Conservation (phyloP, 208 protist genomes). For the Strigomonas culicis region DNA sequence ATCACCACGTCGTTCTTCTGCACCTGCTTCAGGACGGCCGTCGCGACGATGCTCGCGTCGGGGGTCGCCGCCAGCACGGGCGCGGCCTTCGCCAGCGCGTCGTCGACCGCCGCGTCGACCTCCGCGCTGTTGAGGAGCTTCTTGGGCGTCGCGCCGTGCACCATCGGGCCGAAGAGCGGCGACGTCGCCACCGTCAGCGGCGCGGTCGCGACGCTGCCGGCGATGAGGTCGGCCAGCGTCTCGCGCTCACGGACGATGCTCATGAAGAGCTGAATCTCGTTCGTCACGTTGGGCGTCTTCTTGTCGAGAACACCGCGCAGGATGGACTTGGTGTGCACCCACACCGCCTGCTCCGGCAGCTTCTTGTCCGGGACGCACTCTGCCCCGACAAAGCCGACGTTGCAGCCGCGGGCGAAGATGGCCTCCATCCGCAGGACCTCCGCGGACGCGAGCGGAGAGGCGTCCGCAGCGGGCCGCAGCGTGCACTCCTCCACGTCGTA, state of each 20-base stretch:
- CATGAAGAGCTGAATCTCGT: conserved; percentile 44
- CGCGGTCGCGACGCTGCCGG: conserved; percentile 7
- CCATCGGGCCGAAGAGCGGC: conserved; percentile 40
- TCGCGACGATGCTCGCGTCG: conserved; percentile 38
- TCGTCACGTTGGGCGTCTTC: conserved; percentile 10
- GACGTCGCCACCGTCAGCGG: conserved; percentile 44
- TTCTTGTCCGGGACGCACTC: conserved; percentile 26
- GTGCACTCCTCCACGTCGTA: conserved; percentile 61
- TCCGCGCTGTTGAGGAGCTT: conserved; percentile 23
- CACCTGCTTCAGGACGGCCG: conserved; percentile 47
- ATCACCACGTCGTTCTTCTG: conserved; percentile 38
- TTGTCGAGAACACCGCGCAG: conserved; percentile 20
- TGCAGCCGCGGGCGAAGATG: conserved; percentile 33
- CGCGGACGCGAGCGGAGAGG: conserved; percentile 21
- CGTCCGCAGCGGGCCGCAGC: conserved; percentile 9
- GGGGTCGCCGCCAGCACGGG: conserved; percentile 16
- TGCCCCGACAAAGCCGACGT: conserved; percentile 40
- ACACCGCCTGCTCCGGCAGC: conserved; percentile 31
- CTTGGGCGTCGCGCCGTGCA: conserved; percentile 21
- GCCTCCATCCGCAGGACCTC: conserved; percentile 34
- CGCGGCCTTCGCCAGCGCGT: conserved; percentile 27
- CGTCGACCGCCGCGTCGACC: conserved; percentile 21
- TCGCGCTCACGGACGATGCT: conserved; percentile 34
- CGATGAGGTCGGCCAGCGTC: conserved; percentile 34
- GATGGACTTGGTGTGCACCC: conserved; percentile 34